Evolutionary conservation across 805 yeast genomes (phyloP).

Genomic region (Teunomyces gatunensis): DNA sequence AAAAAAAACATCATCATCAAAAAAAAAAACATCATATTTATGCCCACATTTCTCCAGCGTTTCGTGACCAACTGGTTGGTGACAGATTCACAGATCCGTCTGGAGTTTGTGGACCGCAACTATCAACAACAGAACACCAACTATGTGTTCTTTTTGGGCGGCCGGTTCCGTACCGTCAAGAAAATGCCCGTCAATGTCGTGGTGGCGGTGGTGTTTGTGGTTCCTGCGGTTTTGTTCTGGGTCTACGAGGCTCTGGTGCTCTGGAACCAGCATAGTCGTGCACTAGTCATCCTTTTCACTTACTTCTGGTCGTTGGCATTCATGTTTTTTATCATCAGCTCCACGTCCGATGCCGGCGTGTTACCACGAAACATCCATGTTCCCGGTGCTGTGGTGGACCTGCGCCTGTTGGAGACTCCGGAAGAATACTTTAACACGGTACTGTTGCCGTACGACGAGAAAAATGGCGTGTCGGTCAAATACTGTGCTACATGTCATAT

Average conservation of each 20-base stretch:
- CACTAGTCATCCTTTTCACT: constrained; percentile 51
- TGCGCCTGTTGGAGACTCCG: constrained; percentile 5
- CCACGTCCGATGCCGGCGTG: constrained; percentile 67
- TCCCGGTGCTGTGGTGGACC: constrained; percentile 11
- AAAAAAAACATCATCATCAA: too few species aligned
- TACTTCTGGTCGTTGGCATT: constrained; percentile 57
- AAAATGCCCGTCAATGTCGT: constrained; percentile 38
- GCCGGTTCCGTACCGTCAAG: constrained; percentile 50
- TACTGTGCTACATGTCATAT: constrained; percentile 53
- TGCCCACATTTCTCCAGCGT: constrained; percentile 6
- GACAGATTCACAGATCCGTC: constrained; percentile 19
- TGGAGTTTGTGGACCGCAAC: constrained; percentile 22
- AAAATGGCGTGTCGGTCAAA: constrained; percentile 43
- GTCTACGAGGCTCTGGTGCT: constrained; percentile 46
- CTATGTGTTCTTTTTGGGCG: constrained; percentile 61
- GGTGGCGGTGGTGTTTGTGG: constrained; percentile 29
- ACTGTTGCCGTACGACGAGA: constrained; percentile 17
- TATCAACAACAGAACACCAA: constrained; percentile 42
- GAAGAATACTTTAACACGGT: constrained; percentile 22
- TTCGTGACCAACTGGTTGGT: constrained; percentile 24
- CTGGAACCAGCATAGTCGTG: constrained; percentile 58
- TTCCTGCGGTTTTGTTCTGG: constrained; percentile 55
- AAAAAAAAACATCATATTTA: not conserved
- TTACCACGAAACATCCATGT: constrained; percentile 67
- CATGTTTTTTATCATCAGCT: constrained; percentile 49